A percentile compares a stretch with the other conserved stretches of the same genome.
Conservation (phyloP, 371 early-diverging fungal genomes). For the Capniomyces stellatus region DNA sequence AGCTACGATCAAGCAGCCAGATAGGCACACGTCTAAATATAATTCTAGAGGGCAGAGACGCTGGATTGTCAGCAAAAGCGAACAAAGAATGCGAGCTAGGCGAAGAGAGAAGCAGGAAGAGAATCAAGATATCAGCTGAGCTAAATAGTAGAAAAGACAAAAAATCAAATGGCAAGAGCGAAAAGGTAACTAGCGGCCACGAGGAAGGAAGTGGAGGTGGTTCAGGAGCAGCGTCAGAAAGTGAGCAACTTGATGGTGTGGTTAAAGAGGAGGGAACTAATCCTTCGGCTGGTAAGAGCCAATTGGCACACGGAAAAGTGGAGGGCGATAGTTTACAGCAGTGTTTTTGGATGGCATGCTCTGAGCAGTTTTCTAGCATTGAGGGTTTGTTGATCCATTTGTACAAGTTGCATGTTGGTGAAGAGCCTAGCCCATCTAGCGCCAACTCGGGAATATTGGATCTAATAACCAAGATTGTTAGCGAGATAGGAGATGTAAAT, state of each 20-base stretch:
- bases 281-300: too few species aligned
- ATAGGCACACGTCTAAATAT: too few species aligned
- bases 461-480: neutral
- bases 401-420: constrained; percentile 49
- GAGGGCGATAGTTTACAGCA: constrained; percentile 1
- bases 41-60: neutral
- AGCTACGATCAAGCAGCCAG: too few species aligned
- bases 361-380: constrained; percentile 42
- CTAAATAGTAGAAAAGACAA: neutral
- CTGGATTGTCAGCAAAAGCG: neutral
- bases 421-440: constrained; percentile 12
- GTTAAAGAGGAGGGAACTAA: too few species aligned
- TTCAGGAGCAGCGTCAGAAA: too few species aligned
- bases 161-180: neutral
- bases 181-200: too few species aligned
- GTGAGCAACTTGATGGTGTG: too few species aligned
- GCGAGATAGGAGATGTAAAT: constrained; percentile 1
- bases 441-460: neutral
- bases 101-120: neutral
- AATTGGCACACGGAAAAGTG: neutral
- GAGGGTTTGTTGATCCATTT: constrained; percentile 70
- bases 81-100: neutral
- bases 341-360: constrained; percentile 69
- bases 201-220: too few species aligned
- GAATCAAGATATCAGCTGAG: neutral